These are phyloP conservation scores for Ophiocordyceps sinensis DNA, from an alignment of 2,329 filamentous ascomycete genomes.

Conservation along the genomic window DNA sequence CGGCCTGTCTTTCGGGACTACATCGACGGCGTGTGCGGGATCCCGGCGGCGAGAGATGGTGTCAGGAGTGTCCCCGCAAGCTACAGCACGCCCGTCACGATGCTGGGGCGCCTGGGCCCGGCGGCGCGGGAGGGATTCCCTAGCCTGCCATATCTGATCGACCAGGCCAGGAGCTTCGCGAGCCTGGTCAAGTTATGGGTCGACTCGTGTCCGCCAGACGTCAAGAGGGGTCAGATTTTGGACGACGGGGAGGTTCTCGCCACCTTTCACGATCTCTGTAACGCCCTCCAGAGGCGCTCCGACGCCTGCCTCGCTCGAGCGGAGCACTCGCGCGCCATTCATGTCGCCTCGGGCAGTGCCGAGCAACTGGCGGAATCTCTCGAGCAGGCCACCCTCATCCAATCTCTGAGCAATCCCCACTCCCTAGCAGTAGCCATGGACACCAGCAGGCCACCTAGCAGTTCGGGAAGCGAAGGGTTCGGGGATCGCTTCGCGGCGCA, in stretches of 20 bases:
- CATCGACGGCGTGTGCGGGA: constrained; percentile 73
- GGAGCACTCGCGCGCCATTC: constrained; percentile 27
- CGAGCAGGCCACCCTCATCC: constrained; percentile 27
- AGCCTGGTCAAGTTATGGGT: constrained; percentile 72
- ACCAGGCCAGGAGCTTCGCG: constrained; percentile 74
- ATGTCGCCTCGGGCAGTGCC: constrained; percentile 14
- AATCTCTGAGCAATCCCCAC: constrained; percentile 17
- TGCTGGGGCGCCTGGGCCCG: constrained; percentile 66
- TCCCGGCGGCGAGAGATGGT: constrained; percentile 53
- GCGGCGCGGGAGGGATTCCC: constrained; percentile 84
- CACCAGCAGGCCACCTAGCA: constrained; percentile 27
- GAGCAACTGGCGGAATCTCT: constrained; percentile 31
- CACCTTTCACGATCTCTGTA: constrained; percentile 38
- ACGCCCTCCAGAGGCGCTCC: constrained; percentile 33
- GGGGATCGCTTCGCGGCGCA: constrained; percentile 11
- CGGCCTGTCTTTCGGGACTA: constrained; percentile 73
- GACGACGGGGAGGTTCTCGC: constrained; percentile 36
- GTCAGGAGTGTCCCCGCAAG: constrained; percentile 57
- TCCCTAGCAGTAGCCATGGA: constrained; percentile 8
- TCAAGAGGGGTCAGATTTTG: constrained; percentile 17
- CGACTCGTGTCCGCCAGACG: constrained; percentile 33
- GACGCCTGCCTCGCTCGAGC: constrained; percentile 36
- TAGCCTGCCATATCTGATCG: constrained; percentile 82
- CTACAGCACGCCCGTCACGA: constrained; percentile 86
- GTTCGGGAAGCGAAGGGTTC: constrained; percentile 33